phyloP scores from a whole-genome alignment of 305 asterid species.

The Solanum hybrid region DNA sequence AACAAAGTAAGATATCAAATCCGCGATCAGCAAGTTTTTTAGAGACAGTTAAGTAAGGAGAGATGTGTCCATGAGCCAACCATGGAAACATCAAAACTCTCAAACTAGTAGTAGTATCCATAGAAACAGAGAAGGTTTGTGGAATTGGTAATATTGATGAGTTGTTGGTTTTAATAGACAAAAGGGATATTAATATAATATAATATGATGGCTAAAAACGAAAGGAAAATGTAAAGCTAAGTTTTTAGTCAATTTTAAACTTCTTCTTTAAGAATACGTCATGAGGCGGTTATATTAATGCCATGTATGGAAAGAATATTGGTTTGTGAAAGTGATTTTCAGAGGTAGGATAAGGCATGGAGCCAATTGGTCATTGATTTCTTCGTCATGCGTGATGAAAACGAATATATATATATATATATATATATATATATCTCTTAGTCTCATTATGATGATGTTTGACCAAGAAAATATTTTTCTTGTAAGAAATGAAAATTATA shows the following conservation, averaged over 20 bases:
- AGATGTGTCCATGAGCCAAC: conserved; percentile 7
- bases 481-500: too few species aligned
- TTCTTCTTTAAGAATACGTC: not conserved
- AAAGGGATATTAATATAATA: not conserved
- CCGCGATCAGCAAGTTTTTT: not conserved
- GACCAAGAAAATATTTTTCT: not conserved
- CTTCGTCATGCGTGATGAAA: not conserved
- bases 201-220: not conserved
- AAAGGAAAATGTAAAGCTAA: not conserved
- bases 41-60: not conserved
- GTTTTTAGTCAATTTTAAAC: not conserved
- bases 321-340: not conserved
- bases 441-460: not conserved
- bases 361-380: not conserved
- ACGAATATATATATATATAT: not conserved
- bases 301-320: not conserved
- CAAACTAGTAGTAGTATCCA: not conserved
- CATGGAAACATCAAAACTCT: conserved; percentile 6
- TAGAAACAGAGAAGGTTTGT: not conserved
- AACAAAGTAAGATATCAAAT: not conserved
- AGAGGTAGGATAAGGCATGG: not conserved
- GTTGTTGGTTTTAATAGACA: not conserved
- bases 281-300: not conserved
- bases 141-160: not conserved
- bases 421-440: not conserved